Conservation (phyloP, 768 basidiomycete genomes). For the Trametes meyenii region DNA sequence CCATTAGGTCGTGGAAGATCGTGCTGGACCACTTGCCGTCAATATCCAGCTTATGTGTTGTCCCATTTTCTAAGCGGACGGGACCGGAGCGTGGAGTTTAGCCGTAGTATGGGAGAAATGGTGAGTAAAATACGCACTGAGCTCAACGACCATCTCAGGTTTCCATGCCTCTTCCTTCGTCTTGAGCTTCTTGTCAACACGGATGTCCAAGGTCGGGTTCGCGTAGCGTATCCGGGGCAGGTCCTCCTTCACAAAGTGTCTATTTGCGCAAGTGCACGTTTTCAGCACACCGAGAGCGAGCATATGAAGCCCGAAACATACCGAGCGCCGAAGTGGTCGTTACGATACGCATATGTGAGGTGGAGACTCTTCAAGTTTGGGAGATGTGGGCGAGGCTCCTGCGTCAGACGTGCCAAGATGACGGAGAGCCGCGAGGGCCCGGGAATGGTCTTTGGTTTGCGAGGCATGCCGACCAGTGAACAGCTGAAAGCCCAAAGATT, state of each 20-base stretch:
- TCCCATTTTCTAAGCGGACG: conserved; percentile 50
- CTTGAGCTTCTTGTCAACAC: conserved; percentile 59
- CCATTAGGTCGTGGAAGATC: conserved; percentile 74
- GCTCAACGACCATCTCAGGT: conserved; percentile 62
- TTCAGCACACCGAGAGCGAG: background rate
- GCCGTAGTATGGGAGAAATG: background rate
- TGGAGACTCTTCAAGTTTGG: conserved; percentile 52
- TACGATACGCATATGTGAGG: conserved; percentile 58
- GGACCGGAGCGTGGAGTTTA: background rate
- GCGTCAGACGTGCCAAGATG: conserved; percentile 53
- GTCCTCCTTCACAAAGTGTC: conserved; percentile 81
- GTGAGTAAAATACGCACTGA: conserved; percentile 50
- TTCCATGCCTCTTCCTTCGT: conserved; percentile 56
- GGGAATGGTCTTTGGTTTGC: conserved; percentile 35
- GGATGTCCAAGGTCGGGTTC: conserved; percentile 67
- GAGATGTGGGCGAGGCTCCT: conserved; percentile 53
- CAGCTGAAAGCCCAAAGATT: background rate
- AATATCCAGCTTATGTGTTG: conserved; percentile 51
- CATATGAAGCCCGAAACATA: conserved; percentile 35
- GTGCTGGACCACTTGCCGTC: conserved; percentile 69
- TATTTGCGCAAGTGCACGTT: conserved; percentile 29
- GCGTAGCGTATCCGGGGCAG: conserved; percentile 77
- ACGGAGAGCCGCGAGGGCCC: conserved; percentile 59
- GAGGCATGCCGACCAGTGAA: conserved; percentile 28
- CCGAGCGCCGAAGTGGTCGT: conserved; percentile 80